These are phyloP conservation scores for Paspalum vaginatum DNA, from an alignment of 176 grass and related monocot species.

Conservation along the genomic window DNA sequence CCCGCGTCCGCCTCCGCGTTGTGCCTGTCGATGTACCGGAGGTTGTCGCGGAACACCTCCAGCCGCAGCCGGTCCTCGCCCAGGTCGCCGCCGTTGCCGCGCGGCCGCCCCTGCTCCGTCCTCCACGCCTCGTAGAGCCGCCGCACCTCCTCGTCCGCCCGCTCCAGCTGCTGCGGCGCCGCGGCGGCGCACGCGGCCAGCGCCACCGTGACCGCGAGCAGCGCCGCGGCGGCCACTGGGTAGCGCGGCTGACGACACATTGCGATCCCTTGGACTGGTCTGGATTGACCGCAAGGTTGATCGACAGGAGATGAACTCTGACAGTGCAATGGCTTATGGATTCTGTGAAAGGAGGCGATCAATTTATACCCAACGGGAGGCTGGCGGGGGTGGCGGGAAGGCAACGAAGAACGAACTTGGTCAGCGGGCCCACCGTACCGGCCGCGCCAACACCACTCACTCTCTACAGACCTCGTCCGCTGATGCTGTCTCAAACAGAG, in stretches of 20 bases:
- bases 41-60: conserved; percentile 57
- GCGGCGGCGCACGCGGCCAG: neutral
- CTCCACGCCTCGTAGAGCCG: conserved; percentile 26
- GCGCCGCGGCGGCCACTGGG: neutral
- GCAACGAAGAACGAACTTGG: neutral
- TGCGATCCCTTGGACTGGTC: neutral
- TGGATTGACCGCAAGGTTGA: neutral
- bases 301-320: neutral
- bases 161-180: neutral
- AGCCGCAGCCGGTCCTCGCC: conserved; percentile 18
- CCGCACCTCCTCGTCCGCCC: conserved; percentile 12
- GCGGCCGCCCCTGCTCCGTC: neutral
- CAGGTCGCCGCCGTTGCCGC: neutral
- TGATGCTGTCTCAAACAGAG: neutral
- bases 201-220: conserved; percentile 11
- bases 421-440: neutral
- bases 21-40: conserved; percentile 57
- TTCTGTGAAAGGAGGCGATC: neutral
- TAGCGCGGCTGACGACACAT: neutral
- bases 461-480: neutral
- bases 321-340: neutral
- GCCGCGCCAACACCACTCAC: neutral
- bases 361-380: neutral
- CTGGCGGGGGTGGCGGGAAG: too few species aligned
- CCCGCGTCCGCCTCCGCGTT: conserved; percentile 63